phyloP scores from a whole-genome alignment of 305 asterid species.

The Fraxinus paxiana region DNA sequence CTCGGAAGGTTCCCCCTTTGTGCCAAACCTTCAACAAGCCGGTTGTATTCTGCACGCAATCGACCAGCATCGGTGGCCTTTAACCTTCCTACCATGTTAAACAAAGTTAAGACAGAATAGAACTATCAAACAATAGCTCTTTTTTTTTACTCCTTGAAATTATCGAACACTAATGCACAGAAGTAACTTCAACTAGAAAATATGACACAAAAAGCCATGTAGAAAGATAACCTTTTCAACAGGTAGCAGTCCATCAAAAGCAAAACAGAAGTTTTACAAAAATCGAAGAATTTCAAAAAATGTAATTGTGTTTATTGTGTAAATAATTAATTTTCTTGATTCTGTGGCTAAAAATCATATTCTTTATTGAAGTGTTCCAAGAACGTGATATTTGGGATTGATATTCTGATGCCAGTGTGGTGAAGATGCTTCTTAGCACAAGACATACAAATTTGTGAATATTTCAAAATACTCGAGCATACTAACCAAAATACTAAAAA shows the following conservation, averaged over 20 bases:
- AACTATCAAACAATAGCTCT: constrained; percentile 15
- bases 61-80: constrained; percentile 99
- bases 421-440: not conserved
- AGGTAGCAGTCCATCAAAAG: not conserved
- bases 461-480: not conserved
- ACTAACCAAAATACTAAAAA: not conserved
- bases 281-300: not conserved
- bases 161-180: not conserved
- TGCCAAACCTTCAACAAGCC: constrained; percentile 95
- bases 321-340: not conserved
- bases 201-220: not conserved
- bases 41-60: constrained; percentile 87
- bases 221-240: not conserved
- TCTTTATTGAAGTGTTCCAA: not conserved
- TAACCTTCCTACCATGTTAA: constrained; percentile 94
- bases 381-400: not conserved
- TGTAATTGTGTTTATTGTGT: not conserved
- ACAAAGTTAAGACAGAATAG: constrained; percentile 35
- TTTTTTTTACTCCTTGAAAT: not conserved
- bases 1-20: constrained; percentile 83
- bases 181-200: not conserved
- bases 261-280: not conserved
- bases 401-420: not conserved
- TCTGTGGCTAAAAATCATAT: not conserved
- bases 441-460: not conserved